Evolutionary conservation across 495 filamentous ascomycete genomes (phyloP).

Genomic region (Hypoxylon intermedium): DNA sequence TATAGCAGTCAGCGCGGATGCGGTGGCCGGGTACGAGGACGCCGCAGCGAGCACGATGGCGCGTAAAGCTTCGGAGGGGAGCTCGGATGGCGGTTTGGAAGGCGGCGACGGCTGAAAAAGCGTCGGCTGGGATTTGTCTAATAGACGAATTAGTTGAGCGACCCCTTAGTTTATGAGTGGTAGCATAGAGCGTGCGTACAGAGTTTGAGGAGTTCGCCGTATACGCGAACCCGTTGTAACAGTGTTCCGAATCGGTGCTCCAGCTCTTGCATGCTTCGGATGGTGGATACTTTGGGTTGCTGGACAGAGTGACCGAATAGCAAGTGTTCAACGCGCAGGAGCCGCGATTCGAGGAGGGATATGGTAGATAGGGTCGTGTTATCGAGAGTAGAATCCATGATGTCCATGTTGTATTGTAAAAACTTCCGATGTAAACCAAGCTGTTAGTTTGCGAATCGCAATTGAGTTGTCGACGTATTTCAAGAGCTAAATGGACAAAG

Average conservation of each 20-base stretch:
- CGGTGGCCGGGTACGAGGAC: constrained; percentile 74
- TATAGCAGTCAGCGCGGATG: constrained; percentile 80
- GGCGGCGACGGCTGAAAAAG: constrained; percentile 53
- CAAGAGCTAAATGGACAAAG: too few species aligned
- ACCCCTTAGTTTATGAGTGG: background rate
- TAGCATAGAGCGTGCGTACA: constrained; percentile 49
- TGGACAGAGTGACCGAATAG: constrained; percentile 63
- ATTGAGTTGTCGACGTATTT: too few species aligned
- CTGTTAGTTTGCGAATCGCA: too few species aligned
- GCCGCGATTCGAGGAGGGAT: constrained; percentile 76
- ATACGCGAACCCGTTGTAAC: constrained; percentile 51
- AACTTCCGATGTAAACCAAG: too few species aligned
- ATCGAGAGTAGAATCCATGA: constrained; percentile 58
- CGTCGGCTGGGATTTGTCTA: constrained; percentile 55
- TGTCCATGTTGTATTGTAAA: constrained; percentile 27
- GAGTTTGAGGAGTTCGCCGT: constrained; percentile 57
- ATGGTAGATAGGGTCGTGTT: constrained; percentile 68
- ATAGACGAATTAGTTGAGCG: constrained; percentile 15
- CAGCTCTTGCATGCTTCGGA: constrained; percentile 66
- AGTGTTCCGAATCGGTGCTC: constrained; percentile 61
- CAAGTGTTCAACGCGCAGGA: constrained; percentile 75
- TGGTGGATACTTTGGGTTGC: constrained; percentile 52
- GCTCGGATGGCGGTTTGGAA: constrained; percentile 49
- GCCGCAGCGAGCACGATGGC: constrained; percentile 79
- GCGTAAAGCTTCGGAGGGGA: constrained; percentile 54